These are phyloP conservation scores for Beauveria sp. DNA, from an alignment of 2,329 filamentous ascomycete genomes.

Conservation along the genomic window DNA sequence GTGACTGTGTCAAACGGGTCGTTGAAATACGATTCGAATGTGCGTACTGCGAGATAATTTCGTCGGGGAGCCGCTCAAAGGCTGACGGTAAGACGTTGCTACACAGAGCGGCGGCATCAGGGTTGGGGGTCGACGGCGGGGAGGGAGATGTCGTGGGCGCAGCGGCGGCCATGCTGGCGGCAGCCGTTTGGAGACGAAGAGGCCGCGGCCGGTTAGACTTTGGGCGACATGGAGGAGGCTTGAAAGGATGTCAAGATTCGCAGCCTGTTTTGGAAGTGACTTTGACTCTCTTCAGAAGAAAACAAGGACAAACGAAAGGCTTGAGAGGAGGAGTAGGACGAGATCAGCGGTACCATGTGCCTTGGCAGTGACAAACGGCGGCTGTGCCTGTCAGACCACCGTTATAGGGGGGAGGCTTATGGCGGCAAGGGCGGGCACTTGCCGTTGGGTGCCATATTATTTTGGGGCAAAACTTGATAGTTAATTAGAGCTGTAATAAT, in stretches of 20 bases:
- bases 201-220: slow-evolving; percentile 6
- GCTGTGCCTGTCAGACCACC: neutral
- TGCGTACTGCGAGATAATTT: slow-evolving; percentile 62
- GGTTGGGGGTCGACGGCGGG: neutral
- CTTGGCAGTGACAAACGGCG: neutral
- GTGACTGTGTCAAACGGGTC: slow-evolving; percentile 13
- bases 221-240: neutral
- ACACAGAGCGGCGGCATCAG: neutral
- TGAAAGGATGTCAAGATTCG: neutral
- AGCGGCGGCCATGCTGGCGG: neutral
- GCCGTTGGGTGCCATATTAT: too few relatives aligned
- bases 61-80: slow-evolving; percentile 54
- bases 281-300: neutral
- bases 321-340: neutral
- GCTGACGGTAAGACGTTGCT: slow-evolving; percentile 24
- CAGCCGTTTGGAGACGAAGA: neutral
- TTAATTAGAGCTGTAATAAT: too few relatives aligned
- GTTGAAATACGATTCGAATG: neutral
- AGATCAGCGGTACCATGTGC: neutral
- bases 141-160: neutral
- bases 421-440: neutral
- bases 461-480: too few relatives aligned
- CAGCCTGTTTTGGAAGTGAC: neutral
- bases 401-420: neutral
- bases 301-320: neutral